Base-by-base conservation (phyloP, 192 early-diverging fungal genomes). In the Dispira simplex region DNA sequence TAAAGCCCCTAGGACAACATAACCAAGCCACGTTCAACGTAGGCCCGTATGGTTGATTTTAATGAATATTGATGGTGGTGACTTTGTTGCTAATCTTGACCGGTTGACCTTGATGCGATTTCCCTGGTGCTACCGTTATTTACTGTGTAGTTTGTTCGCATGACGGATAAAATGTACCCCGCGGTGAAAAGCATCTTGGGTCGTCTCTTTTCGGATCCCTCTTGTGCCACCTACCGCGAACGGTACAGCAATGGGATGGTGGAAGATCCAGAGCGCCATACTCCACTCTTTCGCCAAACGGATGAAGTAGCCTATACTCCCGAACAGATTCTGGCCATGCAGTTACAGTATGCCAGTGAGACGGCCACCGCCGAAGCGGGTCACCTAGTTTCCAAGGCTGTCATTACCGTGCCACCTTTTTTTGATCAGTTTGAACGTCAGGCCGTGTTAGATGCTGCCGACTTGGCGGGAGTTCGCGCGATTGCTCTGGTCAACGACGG, bases 401-500 rank as follows among this genome's bases (percentile, higher is more conserved):
- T 99, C 21, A 87, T 99, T 39, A 90, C 97, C 9, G 93, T 99
- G 8, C 94, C 97, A 27, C 84, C 92, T 28, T 92, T 89, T 70
- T 92, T 89, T 66, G 86, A 75, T 65, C 91, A 95, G 66, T 81
- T 79, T 64, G 92, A 99, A 77, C 88, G 97, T 21, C 88, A 87
- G 68, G 88, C 93, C 12, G 75, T 97, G 68, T 75, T 97, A 8
- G 97, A 97, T 68, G 89, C 97, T 44, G 95, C 97, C 21, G 81
- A 88, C 49, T 70, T 99, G 51, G 95, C 92, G 10, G 90, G 88
- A 2, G 67, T 99, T 27, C 81, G 83, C 64, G 84, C 91, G 16
- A 67, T 93, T 20, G 73, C 85, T 23, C 75, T 99, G 13, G 85
- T 97, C 66, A 88, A 92, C 77, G 97, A 99, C 68, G 92, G 93